phyloP scores from a whole-genome alignment of 768 basidiomycete species.

The Serendipita sp. region DNA sequence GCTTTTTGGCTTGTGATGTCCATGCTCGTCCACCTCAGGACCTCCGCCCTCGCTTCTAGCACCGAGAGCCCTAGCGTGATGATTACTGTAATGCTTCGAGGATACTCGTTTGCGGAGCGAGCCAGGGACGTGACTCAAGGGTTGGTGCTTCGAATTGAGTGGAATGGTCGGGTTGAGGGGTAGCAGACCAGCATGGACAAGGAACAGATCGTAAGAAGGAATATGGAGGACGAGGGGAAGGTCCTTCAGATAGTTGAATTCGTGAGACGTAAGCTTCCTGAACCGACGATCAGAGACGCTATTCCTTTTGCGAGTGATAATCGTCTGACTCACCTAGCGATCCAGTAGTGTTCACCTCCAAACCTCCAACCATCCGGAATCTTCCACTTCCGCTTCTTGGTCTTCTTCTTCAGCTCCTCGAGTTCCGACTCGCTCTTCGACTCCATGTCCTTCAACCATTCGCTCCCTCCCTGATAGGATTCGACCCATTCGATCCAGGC shows the following conservation, averaged over 20 bases:
- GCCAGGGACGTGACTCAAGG: conserved; percentile 47
- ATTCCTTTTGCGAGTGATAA: conserved; percentile 1
- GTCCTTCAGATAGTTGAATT: conserved; percentile 60
- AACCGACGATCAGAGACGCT: conserved; percentile 2
- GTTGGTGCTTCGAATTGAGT: conserved; percentile 40
- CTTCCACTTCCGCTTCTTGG: conserved; percentile 23
- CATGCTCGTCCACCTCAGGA: background rate
- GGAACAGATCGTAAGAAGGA: conserved; percentile 55
- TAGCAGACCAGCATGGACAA: conserved; percentile 76
- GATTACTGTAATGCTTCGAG: conserved; percentile 8
- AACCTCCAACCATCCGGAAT: conserved; percentile 60
- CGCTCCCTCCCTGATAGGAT: conserved; percentile 27
- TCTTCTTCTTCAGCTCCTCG: conserved; percentile 27
- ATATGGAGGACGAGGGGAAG: conserved; percentile 62
- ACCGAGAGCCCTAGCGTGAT: conserved; percentile 4
- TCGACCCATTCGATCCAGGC: conserved; percentile 72
- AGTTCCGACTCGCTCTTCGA: conserved; percentile 27
- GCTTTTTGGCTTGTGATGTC: conserved; percentile 10
- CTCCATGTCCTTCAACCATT: conserved; percentile 36
- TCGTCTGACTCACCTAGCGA: conserved; percentile 40
- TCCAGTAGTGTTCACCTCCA: conserved; percentile 58
- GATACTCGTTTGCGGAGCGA: conserved; percentile 9
- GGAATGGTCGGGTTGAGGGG: conserved; percentile 48
- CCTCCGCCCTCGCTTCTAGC: background rate
- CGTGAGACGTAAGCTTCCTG: conserved; percentile 36